phyloP scores from a whole-genome alignment of 2,329 filamentous ascomycete genomes.

The Rutstroemia sp. region DNA sequence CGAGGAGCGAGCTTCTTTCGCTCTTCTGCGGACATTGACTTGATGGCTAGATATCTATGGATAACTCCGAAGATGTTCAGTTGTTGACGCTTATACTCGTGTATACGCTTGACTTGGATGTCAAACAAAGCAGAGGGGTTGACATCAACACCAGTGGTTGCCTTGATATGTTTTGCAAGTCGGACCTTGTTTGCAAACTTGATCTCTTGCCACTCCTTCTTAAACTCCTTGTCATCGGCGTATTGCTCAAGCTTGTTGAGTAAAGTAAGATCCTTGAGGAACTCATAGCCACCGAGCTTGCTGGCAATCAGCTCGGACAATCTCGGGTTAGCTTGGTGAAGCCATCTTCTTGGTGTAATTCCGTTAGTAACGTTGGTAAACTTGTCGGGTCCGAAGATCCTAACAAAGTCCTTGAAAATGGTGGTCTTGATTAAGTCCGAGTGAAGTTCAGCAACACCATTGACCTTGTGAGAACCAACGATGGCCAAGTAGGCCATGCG shows the following conservation, averaged over 20 bases:
- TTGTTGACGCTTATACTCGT: constrained; percentile 98
- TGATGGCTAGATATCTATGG: constrained; percentile 84
- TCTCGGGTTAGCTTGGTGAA: constrained; percentile 93
- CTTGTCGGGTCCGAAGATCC: constrained; percentile 91
- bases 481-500: constrained; percentile 94
- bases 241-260: constrained; percentile 81
- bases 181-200: constrained; percentile 94
- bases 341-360: constrained; percentile 90
- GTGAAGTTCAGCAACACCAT: constrained; percentile 94
- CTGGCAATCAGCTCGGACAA: constrained; percentile 87
- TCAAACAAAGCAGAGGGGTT: constrained; percentile 89
- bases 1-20: constrained; percentile 80
- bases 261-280: constrained; percentile 82
- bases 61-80: constrained; percentile 99
- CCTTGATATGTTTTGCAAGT: constrained; percentile 85
- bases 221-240: constrained; percentile 81
- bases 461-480: constrained; percentile 98
- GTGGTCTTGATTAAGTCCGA: constrained; percentile 97
- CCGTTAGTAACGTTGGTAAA: constrained; percentile 99
- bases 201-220: constrained; percentile 92
- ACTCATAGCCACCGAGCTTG: constrained; percentile 76
- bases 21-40: constrained; percentile 74
- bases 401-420: constrained; percentile 99
- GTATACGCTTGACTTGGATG: constrained; percentile 97
- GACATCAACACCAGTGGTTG: constrained; percentile 69